A percentile compares a stretch with the other conserved stretches of the same genome.
Evolutionary conservation across 2,329 filamentous ascomycete species (phyloP).

Genomic region (Ophiostoma sp.): DNA sequence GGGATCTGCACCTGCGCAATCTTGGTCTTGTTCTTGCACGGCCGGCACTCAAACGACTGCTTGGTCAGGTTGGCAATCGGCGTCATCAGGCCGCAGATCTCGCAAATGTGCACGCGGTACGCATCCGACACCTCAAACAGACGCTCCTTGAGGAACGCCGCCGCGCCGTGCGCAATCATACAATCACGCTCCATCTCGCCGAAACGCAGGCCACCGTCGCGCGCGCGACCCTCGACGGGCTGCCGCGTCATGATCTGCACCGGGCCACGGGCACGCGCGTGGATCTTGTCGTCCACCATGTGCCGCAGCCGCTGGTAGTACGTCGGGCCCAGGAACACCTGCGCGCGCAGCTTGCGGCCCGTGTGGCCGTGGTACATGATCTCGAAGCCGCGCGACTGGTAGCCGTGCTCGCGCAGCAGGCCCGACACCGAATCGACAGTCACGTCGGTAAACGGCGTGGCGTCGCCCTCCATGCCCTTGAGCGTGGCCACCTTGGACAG

Average conservation of each 20-base stretch:
- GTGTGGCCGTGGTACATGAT: constrained; percentile 99
- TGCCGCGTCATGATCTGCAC: constrained; percentile 96
- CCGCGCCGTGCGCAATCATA: constrained; percentile 99
- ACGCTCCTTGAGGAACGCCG: constrained; percentile 93
- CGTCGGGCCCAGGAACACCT: constrained; percentile 94
- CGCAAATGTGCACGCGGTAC: constrained; percentile 96
- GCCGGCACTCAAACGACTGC: constrained; percentile 91
- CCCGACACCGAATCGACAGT: constrained; percentile 91
- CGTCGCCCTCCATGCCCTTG: constrained; percentile 92
- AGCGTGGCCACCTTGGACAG: constrained; percentile 93
- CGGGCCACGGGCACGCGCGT: constrained; percentile 93
- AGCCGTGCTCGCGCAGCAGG: constrained; percentile 80
- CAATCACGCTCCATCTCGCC: constrained; percentile 99
- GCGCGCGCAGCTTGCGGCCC: constrained; percentile 83
- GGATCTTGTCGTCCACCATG: constrained; percentile 99
- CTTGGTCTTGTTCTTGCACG: constrained; percentile 98
- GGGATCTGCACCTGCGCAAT: constrained; percentile 98
- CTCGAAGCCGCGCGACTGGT: constrained; percentile 95
- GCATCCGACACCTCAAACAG: constrained; percentile 97
- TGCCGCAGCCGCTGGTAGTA: constrained; percentile 98
- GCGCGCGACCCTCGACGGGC: constrained; percentile 94
- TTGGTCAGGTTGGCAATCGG: constrained; percentile 97
- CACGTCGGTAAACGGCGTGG: constrained; percentile 95
- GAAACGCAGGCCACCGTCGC: constrained; percentile 97
- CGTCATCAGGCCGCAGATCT: constrained; percentile 98